A percentile compares a stretch with the other conserved stretches of the same genome.
These are phyloP conservation scores for Cicer judaicum DNA, from an alignment of 306 rosid genomes.

Conservation along the genomic window DNA sequence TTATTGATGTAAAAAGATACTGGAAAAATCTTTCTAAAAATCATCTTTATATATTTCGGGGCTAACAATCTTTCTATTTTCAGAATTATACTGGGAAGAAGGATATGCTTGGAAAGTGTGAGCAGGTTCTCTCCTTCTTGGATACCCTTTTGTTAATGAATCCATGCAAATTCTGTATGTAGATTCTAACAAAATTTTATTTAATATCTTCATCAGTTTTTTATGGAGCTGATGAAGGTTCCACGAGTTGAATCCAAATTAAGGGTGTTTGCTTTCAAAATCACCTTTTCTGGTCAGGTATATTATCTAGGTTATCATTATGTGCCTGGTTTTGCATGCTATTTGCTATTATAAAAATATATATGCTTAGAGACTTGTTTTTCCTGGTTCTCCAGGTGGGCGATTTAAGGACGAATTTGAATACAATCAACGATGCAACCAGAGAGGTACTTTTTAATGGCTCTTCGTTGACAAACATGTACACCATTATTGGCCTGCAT, in stretches of 20 bases:
- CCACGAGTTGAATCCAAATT: constrained; percentile 94
- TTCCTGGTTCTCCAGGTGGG: constrained; percentile 64
- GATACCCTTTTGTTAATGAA: constrained; percentile 34
- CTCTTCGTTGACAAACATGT: constrained; percentile 38
- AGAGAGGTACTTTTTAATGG: constrained; percentile 71
- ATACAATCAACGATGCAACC: constrained; percentile 79
- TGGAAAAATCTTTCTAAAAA: not conserved
- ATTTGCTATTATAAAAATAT: constrained; percentile 25
- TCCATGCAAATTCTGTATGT: constrained; percentile 11
- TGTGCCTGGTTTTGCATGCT: constrained; percentile 36
- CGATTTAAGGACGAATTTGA: constrained; percentile 75
- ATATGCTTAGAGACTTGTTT: constrained; percentile 36
- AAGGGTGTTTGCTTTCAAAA: constrained; percentile 95
- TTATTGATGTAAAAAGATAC: not conserved
- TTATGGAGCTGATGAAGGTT: constrained; percentile 94
- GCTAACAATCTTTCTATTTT: constrained; percentile 47
- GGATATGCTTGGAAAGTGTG: constrained; percentile 96
- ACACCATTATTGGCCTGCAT: constrained; percentile 33
- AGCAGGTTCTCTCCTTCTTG: constrained; percentile 70
- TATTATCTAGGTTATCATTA: constrained; percentile 32
- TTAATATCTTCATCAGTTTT: constrained; percentile 63
- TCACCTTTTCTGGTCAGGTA: constrained; percentile 91
- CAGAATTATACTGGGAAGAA: constrained; percentile 86
- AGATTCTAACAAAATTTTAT: constrained; percentile 43
- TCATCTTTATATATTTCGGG: not conserved